phyloP scores from a whole-genome alignment of 2,329 filamentous ascomycete genomes.

The Neonectria neomacrospora region DNA sequence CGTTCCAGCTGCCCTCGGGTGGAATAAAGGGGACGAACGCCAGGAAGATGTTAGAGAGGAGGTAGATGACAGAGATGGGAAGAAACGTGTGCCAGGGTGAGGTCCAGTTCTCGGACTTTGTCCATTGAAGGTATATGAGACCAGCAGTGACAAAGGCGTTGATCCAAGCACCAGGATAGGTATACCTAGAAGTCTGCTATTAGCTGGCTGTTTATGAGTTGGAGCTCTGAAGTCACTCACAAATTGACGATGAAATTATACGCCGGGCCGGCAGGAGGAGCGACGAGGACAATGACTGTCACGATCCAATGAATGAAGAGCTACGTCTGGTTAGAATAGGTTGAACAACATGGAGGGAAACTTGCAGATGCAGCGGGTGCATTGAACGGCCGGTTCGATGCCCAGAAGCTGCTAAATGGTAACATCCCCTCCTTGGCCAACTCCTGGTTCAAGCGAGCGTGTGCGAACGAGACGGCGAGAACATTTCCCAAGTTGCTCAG shows the following conservation, averaged over 20 bases:
- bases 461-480: constrained; percentile 68
- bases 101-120: constrained; percentile 62
- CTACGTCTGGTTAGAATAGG: constrained; percentile 38
- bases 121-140: constrained; percentile 63
- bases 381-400: constrained; percentile 74
- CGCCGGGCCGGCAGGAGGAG: constrained; percentile 73
- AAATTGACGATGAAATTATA: constrained; percentile 75
- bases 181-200: constrained; percentile 48
- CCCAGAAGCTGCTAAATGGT: constrained; percentile 74
- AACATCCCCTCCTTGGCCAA: constrained; percentile 76
- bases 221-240: constrained; percentile 28
- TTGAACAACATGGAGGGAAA: neutral
- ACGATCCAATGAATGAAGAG: constrained; percentile 74
- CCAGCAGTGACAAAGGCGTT: constrained; percentile 62
- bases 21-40: constrained; percentile 66
- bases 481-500: constrained; percentile 72
- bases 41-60: constrained; percentile 63
- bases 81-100: constrained; percentile 64
- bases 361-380: constrained; percentile 67
- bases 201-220: neutral
- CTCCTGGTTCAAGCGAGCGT: constrained; percentile 70
- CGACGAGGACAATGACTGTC: constrained; percentile 72
- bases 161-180: constrained; percentile 65
- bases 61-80: constrained; percentile 59
- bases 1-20: constrained; percentile 58